Evolutionary conservation across 352 stramenopile genomes (phyloP).

Genomic region (Phytophthora agathidicida): DNA sequence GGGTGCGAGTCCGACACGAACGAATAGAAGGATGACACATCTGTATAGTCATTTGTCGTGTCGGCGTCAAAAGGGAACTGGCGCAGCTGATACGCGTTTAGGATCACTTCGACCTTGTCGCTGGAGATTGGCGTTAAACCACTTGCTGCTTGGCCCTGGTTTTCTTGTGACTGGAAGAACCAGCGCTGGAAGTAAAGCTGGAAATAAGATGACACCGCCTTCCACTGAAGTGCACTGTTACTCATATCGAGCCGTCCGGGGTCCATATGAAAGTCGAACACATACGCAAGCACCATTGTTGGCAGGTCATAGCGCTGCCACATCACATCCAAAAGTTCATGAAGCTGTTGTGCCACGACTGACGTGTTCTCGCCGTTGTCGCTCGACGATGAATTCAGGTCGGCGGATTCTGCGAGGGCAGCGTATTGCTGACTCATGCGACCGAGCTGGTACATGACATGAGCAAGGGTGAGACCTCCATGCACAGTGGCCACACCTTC

Average conservation of each 20-base stretch:
- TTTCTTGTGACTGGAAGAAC: constrained; percentile 47
- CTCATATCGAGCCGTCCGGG: constrained; percentile 57
- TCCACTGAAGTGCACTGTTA: constrained; percentile 54
- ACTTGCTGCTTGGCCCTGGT: constrained; percentile 1
- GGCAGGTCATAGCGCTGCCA: constrained; percentile 81
- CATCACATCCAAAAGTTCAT: constrained; percentile 56
- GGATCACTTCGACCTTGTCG: constrained; percentile 49
- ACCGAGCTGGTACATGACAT: constrained; percentile 82
- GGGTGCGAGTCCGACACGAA: constrained; percentile 82
- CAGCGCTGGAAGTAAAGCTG: constrained; percentile 71
- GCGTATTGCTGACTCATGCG: constrained; percentile 78
- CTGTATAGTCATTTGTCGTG: constrained; percentile 75
- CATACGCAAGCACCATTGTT: constrained; percentile 73
- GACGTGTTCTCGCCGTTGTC: constrained; percentile 17
- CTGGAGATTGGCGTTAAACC: constrained; percentile 31
- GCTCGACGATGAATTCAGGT: constrained; percentile 10
- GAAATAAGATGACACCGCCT: constrained; percentile 66
- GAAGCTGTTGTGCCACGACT: constrained; percentile 50
- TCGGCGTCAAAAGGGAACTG: constrained; percentile 79
- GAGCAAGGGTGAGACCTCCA: constrained; percentile 63
- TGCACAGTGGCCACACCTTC: constrained; percentile 38
- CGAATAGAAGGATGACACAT: constrained; percentile 88
- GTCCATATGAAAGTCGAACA: constrained; percentile 85
- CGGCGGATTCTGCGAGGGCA: constrained; percentile 30
- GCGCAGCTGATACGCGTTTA: constrained; percentile 66